Evolutionary conservation across 1,284 basidiomycete species (phyloP).

Genomic region (Volvariella volvacea): DNA sequence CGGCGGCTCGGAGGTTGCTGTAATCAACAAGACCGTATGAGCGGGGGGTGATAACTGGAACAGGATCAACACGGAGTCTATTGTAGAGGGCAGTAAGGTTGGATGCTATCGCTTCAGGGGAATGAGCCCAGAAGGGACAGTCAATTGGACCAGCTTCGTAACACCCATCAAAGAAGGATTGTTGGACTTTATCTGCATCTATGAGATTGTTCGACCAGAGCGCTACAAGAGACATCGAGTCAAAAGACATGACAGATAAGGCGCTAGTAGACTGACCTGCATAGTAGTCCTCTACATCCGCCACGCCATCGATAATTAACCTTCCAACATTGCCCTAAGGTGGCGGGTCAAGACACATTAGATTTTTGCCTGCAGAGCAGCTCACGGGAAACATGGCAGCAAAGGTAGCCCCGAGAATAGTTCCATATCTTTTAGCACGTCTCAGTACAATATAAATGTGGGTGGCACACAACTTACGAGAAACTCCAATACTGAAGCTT

Average conservation of each 20-base stretch:
- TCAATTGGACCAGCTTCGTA: slow-evolving; percentile 14
- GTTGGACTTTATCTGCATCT: slow-evolving; percentile 19
- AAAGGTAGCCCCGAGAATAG: slow-evolving; percentile 38
- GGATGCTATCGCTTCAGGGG: slow-evolving; percentile 15
- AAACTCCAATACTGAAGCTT: slow-evolving; percentile 49
- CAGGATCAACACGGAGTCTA: slow-evolving; percentile 10
- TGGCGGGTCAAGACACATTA: too few relatives aligned
- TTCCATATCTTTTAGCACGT: slow-evolving; percentile 37
- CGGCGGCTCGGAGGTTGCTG: slow-evolving; percentile 15
- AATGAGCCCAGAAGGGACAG: slow-evolving; percentile 21
- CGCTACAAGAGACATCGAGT: slow-evolving; percentile 9
- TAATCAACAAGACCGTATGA: slow-evolving; percentile 18
- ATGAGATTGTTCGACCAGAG: slow-evolving; percentile 18
- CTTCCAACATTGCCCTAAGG: slow-evolving; percentile 29
- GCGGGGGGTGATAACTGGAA: slow-evolving; percentile 13
- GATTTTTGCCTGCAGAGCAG: too few relatives aligned
- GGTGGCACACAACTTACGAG: too few relatives aligned
- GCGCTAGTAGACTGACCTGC: slow-evolving; percentile 12
- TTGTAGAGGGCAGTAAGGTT: slow-evolving; percentile 18
- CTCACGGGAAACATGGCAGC: slow-evolving; percentile 42
- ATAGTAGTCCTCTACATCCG: slow-evolving; percentile 30
- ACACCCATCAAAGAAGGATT: slow-evolving; percentile 19
- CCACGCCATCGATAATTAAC: slow-evolving; percentile 31
- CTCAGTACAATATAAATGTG: too few relatives aligned
- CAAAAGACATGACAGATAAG: background rate